Evolutionary conservation across 129 eudicot species (phyloP).

Genomic region (Ambrosia trifida): DNA sequence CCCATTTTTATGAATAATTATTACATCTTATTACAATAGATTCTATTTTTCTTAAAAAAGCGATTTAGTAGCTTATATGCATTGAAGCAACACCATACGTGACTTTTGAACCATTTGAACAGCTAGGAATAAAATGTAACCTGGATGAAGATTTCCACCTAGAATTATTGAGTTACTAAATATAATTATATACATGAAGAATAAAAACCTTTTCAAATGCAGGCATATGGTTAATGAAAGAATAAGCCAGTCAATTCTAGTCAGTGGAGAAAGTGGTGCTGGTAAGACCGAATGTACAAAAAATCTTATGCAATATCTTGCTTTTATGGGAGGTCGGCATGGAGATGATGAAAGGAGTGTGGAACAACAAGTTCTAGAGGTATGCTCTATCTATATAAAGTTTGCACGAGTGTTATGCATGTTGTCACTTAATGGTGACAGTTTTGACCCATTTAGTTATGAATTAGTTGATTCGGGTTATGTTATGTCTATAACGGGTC

Average conservation of each 20-base stretch:
- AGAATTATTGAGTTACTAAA: not conserved
- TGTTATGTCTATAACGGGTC: conserved; percentile 7
- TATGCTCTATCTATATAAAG: conserved; percentile 29
- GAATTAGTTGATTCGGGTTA: not conserved
- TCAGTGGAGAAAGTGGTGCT: conserved; percentile 98
- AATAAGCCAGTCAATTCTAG: conserved; percentile 86
- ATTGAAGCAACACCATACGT: not conserved
- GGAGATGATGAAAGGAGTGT: conserved; percentile 57
- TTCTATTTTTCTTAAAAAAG: not conserved
- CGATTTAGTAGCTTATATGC: not conserved
- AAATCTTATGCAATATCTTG: conserved; percentile 85
- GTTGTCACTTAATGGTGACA: conserved; percentile 6
- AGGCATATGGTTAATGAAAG: conserved; percentile 82
- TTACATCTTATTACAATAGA: not conserved
- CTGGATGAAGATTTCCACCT: not conserved
- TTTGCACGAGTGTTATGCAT: conserved; percentile 6
- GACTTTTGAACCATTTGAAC: not conserved
- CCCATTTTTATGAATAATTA: not conserved
- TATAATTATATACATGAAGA: conserved; percentile 17
- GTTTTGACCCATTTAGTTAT: conserved; percentile 5
- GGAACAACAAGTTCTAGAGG: conserved; percentile 93
- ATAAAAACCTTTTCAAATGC: conserved; percentile 35
- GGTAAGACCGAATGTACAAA: conserved; percentile 93
- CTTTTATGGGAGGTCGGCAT: conserved; percentile 79
- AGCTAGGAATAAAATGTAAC: not conserved